Evolutionary conservation across 805 yeast genomes (phyloP), one percentile per base, ranked within the genome.

Genomic region (Candida lessepsii): DNA sequence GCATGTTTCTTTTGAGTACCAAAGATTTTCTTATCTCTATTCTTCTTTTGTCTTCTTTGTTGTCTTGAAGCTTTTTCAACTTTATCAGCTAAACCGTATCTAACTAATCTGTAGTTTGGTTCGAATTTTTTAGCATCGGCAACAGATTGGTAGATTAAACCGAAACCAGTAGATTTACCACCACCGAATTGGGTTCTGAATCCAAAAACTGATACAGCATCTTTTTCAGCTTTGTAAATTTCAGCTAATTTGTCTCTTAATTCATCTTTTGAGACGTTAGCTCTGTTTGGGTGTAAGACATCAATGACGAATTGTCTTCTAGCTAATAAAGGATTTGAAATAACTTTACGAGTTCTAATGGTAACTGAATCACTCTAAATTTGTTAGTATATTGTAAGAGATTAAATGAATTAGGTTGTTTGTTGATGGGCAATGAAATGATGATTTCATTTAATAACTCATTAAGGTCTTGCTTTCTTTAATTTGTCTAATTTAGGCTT

Each of bases 101-200:
- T 90, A 63, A 93, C 96, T 70, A 88, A 87, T 80, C 99, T 90
- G 95, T 93, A 93, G 59, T 88, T 70, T 78, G 99, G 99, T 81
- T 93, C 99, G 74, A 93, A 91, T 76, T 83, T 90, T 85, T 90
- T 87, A 70, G 96, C 91, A 70, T 90, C 96, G 63, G 95, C 96
- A 65, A 80, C 87, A 61, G 96, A 86, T 85, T 88, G 91, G 91
- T 93, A 93, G 67, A 93, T 86, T 71, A 93, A 81, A 76, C 98
- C 99, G 78, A 93, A 93, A 72, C 99, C 99, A 56, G 96, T 84
- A 56, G 99, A 87, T 78, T 87, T 91, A 69, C 97, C 96, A 76
- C 99, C 99, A 87, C 99, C 99, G 75, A 80, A 93, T 76, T 88
- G 95, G 65, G 98, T 93, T 83, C 96, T 86, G 96, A 93, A 87